A percentile compares a stretch with the other conserved stretches of the same genome.
Conservation (phyloP, 2,329 filamentous ascomycete genomes). For the Cercospora sojina region DNA sequence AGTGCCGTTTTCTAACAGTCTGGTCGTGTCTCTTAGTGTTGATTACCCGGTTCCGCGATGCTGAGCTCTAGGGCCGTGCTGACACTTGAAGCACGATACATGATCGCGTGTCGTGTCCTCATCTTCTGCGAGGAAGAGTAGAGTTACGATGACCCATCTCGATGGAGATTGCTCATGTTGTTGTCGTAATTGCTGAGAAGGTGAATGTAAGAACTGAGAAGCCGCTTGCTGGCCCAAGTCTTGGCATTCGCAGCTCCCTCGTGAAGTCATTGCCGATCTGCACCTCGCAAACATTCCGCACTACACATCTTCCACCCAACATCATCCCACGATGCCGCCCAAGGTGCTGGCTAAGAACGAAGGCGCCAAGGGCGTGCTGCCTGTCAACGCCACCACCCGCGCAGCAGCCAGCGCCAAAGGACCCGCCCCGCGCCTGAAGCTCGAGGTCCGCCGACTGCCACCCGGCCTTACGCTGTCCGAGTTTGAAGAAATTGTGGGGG, state of each 20-base stretch:
- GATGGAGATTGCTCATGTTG: no score
- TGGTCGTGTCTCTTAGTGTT: not conserved
- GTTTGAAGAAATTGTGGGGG: constrained; percentile 68
- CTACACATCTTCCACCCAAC: not conserved
- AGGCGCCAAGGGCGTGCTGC: constrained; percentile 32
- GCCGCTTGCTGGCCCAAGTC: not conserved
- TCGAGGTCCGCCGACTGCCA: constrained; percentile 79
- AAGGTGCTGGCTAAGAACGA: constrained; percentile 36
- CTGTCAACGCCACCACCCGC: constrained; percentile 36
- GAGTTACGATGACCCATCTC: no score
- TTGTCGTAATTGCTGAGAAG: not conserved
- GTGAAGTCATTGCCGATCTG: constrained; percentile 12
- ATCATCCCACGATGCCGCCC: constrained; percentile 31
- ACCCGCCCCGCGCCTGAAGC: constrained; percentile 69
- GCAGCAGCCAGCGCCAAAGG: constrained; percentile 40
- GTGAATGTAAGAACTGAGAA: not conserved
- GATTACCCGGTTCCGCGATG: no score
- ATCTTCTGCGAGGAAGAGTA: no score
- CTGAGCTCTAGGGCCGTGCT: no score
- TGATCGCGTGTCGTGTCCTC: no score
- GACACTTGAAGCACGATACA: no score
- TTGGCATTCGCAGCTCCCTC: not conserved
- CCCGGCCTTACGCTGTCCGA: constrained; percentile 80
- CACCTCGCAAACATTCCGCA: not conserved
- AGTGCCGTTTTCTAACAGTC: not conserved